A percentile compares a stretch with the other conserved stretches of the same genome.
phyloP scores from a whole-genome alignment of 1,284 basidiomycete species.

The Microbotryomycetes sp. region DNA sequence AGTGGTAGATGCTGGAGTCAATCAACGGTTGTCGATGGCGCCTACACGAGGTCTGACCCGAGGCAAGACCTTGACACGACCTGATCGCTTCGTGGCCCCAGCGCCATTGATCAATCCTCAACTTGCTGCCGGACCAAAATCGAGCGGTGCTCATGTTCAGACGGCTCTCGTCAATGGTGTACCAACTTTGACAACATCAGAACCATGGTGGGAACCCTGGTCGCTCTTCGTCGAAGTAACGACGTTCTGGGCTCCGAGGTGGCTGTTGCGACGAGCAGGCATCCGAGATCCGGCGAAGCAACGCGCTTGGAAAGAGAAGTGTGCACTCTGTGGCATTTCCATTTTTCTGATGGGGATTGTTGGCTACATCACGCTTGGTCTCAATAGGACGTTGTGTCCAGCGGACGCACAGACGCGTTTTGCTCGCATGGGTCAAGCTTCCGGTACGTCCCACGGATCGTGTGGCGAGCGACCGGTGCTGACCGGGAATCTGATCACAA shows the following conservation, averaged over 20 bases:
- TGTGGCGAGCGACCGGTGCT: neutral
- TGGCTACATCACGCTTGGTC: constrained; percentile 90
- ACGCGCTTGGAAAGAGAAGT: constrained; percentile 98
- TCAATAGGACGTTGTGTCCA: constrained; percentile 88
- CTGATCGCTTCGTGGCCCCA: constrained; percentile 87
- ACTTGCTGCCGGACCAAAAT: constrained; percentile 12
- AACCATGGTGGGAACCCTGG: constrained; percentile 62
- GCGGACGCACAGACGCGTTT: constrained; percentile 39
- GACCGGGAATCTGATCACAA: neutral
- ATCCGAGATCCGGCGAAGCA: constrained; percentile 68
- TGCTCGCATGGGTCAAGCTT: constrained; percentile 36
- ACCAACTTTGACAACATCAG: constrained; percentile 23
- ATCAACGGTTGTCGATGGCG: constrained; percentile 6
- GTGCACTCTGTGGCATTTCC: constrained; percentile 84
- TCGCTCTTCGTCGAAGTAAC: constrained; percentile 67
- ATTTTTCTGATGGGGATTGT: constrained; percentile 68
- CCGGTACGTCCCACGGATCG: neutral
- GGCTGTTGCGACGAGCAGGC: constrained; percentile 65
- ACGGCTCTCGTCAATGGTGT: constrained; percentile 28
- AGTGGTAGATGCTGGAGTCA: constrained; percentile 17
- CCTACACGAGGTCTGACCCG: constrained; percentile 41
- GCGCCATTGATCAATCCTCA: constrained; percentile 82
- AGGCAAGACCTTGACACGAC: constrained; percentile 90
- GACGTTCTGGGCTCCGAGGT: constrained; percentile 86
- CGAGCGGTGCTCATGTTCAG: constrained; percentile 16